These are phyloP conservation scores for Sergeia podlipaevii DNA, from an alignment of 208 protist species.

Conservation along the genomic window DNA sequence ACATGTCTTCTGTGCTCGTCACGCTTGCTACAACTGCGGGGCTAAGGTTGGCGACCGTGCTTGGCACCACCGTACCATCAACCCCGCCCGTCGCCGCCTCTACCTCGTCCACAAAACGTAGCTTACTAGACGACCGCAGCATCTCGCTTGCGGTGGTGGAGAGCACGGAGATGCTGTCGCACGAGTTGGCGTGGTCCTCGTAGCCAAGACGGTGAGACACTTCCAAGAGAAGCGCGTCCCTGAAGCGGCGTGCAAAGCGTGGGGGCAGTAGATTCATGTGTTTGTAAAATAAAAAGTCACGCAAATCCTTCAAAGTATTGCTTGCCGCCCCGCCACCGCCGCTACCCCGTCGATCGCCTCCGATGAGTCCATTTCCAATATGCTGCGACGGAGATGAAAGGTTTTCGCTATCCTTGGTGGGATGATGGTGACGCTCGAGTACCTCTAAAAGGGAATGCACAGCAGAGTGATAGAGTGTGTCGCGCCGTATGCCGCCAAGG, in stretches of 20 bases:
- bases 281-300: conserved; percentile 55
- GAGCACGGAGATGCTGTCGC: conserved; percentile 51
- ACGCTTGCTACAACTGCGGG: conserved; percentile 38
- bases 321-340: background rate
- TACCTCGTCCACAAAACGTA: conserved; percentile 75
- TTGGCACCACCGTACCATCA: conserved; percentile 35
- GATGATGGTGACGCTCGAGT: conserved; percentile 22
- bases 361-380: too few relatives aligned
- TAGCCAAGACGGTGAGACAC: conserved; percentile 36
- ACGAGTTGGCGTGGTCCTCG: conserved; percentile 30
- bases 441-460: conserved; percentile 45
- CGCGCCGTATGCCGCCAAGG: conserved; percentile 40
- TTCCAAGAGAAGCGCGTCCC: conserved; percentile 41
- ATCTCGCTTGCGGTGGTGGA: conserved; percentile 46
- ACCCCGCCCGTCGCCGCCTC: conserved; percentile 50
- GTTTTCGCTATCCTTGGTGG: conserved; percentile 6
- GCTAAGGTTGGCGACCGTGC: conserved; percentile 26
- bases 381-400: too few relatives aligned
- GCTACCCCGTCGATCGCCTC: too few relatives aligned
- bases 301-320: conserved; percentile 50
- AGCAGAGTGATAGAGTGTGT: conserved; percentile 66
- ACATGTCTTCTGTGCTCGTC: conserved; percentile 29
- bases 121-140: conserved; percentile 39
- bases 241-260: conserved; percentile 33
- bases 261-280: conserved; percentile 36